Base-by-base conservation (phyloP, 805 yeast genomes). In the Myxozyma vanderwaltii region DNA sequence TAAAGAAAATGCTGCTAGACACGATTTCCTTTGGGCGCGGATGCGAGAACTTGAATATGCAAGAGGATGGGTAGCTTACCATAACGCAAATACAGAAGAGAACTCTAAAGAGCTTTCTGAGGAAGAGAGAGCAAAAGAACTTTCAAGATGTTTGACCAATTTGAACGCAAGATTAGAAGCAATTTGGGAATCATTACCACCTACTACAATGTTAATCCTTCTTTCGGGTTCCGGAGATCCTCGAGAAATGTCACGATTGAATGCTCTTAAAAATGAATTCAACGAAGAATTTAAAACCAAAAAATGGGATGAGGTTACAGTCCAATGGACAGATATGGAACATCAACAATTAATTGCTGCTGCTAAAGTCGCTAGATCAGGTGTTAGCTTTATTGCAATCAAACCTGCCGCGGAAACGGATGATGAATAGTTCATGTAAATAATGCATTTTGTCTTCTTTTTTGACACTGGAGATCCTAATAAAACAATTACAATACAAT, bases 141-240 rank as follows among this genome's bases (percentile, higher is more conserved):
- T 63, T 7, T 27, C 43, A 27, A 26, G 57, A 21, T 66, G 71
- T 10, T 74, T 75, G 48, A 29, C 59, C 12, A 69, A 70, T 4
- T 69, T 87, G 10, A 80, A 82, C 64, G 61, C 67, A 1, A 71
- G 85, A 33, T 63, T 91, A 6, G 63, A 70, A 15, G 70, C 69
- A 40, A 73, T 91, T 15, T 83, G 86, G 68, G 72, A 76, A 0
- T 61, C 70, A 1, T 67, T 88, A 21, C 89, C 96, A 0, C 72
- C 74, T 1, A 79, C 84, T 36, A 80, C 96, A 0, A 72, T 85
- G 23, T 65, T 91, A 15, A 74, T 89, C 0, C 68, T 90, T 1
- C 76, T 83, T 66, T 79, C 89, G 0, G 89, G 88, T 1, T 75
- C 81, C 51, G 89, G 90, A 10, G 83, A 84, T 67, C 81, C 85